Base-by-base conservation (phyloP, 1,139 yeast species). In the Debaryomycetaceae sp. region DNA sequence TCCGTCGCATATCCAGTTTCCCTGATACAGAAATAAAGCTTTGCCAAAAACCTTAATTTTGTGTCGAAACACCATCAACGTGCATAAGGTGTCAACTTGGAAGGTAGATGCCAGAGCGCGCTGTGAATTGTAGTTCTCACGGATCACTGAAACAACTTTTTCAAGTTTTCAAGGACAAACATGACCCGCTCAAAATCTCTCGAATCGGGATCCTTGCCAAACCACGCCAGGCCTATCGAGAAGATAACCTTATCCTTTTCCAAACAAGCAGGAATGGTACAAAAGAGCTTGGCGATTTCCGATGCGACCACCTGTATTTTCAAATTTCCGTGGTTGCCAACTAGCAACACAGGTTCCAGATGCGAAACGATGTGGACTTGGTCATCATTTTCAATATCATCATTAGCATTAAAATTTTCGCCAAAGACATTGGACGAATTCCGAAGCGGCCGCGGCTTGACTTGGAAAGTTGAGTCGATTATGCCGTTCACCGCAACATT, bases 171-270 rank as follows among this genome's bases (percentile, higher is more conserved):
- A 33, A 63, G 41, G 15, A 63, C 47, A 42, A 62, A 60, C 58
- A 62, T 49, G 29, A 63, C 44, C 37, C 53, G 62, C n/a, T 55
- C 59, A 30, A 64, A 63, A 41, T 64, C 71, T 16, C 46, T 51
- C 2, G 48, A 48, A 25, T 51, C 57, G 31, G 58, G 53, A 13
- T 62, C 62, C 31, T 41, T 46, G 3, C 70, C 69, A 42, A 64
- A 63, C 70, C 70, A 64, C 37, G 45, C 43, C 1, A 64, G 52
- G 3, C 64, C 68, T 13, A 64, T 47, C 6, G 68, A 56, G 22
- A 64, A 39, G 3, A 60, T 51, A 12, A 59, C 46, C 30, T 49
- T 50, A 31, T 59, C 56, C 3, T 67, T 66, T 7, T 10, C 6
- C 6, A 18, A 10, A 18, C 20, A 18, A 15, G 43, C 40, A 4